These are phyloP conservation scores for Boletus barrowsii DNA, from an alignment of 768 basidiomycete genomes.

Conservation along the genomic window DNA sequence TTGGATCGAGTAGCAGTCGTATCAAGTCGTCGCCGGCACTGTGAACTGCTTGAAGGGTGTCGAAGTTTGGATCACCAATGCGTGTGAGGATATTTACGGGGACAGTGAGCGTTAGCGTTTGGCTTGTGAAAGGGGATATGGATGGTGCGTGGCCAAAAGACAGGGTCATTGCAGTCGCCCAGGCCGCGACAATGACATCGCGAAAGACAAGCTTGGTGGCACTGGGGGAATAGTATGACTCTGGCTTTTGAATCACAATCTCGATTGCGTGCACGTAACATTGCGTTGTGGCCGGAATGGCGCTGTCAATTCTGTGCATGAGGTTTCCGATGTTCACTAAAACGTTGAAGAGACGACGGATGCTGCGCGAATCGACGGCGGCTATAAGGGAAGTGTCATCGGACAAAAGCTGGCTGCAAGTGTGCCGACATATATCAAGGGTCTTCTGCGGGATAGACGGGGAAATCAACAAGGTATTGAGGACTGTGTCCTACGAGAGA, in stretches of 20 bases:
- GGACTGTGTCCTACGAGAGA: conserved; percentile 23
- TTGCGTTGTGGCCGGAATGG: conserved; percentile 28
- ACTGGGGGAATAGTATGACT: conserved; percentile 11
- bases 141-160: conserved; percentile 24
- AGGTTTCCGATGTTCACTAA: conserved; percentile 41
- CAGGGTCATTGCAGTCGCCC: conserved; percentile 33
- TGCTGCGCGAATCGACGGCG: conserved; percentile 27
- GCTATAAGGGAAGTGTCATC: conserved; percentile 23
- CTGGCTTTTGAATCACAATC: conserved; percentile 35
- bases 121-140: conserved; percentile 20
- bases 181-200: conserved; percentile 40
- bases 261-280: conserved; percentile 45
- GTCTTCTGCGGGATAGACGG: conserved; percentile 31
- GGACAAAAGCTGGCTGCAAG: conserved; percentile 32
- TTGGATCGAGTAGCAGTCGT: conserved; percentile 31
- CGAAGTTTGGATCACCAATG: conserved; percentile 34
- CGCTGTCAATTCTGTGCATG: conserved; percentile 28
- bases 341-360: conserved; percentile 45
- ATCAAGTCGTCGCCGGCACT: conserved; percentile 33
- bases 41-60: conserved; percentile 35
- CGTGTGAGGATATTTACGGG: conserved; percentile 20
- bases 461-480: conserved; percentile 24
- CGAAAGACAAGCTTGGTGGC: conserved; percentile 30
- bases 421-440: conserved; percentile 29
- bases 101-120: conserved; percentile 18